phyloP scores from a whole-genome alignment of 495 filamentous ascomycete species.

The Hypoxylon cercidicola region DNA sequence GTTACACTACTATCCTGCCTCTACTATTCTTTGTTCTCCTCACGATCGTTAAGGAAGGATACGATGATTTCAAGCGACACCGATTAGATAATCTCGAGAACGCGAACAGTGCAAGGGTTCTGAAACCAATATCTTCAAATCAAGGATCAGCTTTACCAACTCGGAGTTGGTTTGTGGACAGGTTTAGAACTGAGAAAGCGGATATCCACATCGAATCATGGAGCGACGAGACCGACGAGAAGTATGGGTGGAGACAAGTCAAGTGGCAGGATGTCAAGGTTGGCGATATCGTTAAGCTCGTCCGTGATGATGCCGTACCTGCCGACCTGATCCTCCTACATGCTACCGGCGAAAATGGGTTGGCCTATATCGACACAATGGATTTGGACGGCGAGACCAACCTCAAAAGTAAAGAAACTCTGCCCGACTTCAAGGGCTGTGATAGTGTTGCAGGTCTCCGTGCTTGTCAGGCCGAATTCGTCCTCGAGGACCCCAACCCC shows the following conservation, averaged over 20 bases:
- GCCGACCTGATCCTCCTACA: constrained; percentile 82
- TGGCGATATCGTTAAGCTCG: constrained; percentile 81
- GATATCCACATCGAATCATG: constrained; percentile 5
- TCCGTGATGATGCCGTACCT: constrained; percentile 80
- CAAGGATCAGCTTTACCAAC: constrained; percentile 1
- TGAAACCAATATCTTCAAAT: constrained; percentile 43
- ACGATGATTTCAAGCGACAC: constrained; percentile 87
- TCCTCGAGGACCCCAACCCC: constrained; percentile 85
- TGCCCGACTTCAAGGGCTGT: constrained; percentile 62
- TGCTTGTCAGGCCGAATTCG: constrained; percentile 63
- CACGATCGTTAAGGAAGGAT: constrained; percentile 91
- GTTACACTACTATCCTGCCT: constrained; percentile 86
- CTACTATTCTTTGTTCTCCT: constrained; percentile 84
- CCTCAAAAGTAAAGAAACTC: constrained; percentile 70
- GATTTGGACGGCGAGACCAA: constrained; percentile 96
- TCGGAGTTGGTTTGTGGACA: constrained; percentile 35
- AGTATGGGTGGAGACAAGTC: constrained; percentile 66
- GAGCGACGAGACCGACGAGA: constrained; percentile 39
- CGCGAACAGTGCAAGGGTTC: constrained; percentile 70
- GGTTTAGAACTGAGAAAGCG: constrained; percentile 1
- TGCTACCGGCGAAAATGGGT: constrained; percentile 76
- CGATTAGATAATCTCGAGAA: constrained; percentile 88
- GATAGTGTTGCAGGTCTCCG: constrained; percentile 65
- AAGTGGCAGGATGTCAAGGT: constrained; percentile 86
- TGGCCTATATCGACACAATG: constrained; percentile 94